Percentiles rank a stretch among this genome's conserved stretches.
Conservation (phyloP, 164 flowering plant species). For the Amborella trichopoda region DNA sequence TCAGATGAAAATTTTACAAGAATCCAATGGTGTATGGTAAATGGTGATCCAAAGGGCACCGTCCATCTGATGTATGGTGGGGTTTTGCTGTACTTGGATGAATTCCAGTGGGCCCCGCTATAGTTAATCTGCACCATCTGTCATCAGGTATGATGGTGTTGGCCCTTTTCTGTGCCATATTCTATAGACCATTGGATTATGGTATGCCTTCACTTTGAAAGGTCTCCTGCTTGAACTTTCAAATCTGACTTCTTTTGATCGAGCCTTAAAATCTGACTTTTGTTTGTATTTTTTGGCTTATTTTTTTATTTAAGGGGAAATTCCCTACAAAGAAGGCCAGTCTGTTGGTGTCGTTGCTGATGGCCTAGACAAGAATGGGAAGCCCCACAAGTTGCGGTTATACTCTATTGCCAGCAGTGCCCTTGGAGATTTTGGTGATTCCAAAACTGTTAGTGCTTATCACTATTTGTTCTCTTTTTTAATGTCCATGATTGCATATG, state of each 20-base stretch:
- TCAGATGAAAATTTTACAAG: no score
- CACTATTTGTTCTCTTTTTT: no score
- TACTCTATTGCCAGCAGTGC: conserved; percentile 99
- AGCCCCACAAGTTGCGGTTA: conserved; percentile 89
- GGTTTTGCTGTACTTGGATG: not conserved
- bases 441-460: conserved; percentile 68
- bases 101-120: not conserved
- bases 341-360: conserved; percentile 88
- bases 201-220: not conserved
- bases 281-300: not conserved
- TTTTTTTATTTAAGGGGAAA: conserved; percentile 43
- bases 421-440: conserved; percentile 96
- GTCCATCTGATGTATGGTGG: no score
- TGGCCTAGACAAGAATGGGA: conserved; percentile 88
- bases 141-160: no score
- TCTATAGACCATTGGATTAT: no score
- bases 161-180: no score
- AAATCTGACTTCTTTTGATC: not conserved
- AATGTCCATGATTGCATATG: no score
- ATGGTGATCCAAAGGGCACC: no score
- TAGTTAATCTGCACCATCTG: no score
- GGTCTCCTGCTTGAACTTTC: not conserved
- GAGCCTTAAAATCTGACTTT: not conserved
- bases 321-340: conserved; percentile 96
- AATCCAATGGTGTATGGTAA: no score